phyloP scores from a whole-genome alignment of 768 basidiomycete genomes.

The Leccinum olivaceopallidum region DNA sequence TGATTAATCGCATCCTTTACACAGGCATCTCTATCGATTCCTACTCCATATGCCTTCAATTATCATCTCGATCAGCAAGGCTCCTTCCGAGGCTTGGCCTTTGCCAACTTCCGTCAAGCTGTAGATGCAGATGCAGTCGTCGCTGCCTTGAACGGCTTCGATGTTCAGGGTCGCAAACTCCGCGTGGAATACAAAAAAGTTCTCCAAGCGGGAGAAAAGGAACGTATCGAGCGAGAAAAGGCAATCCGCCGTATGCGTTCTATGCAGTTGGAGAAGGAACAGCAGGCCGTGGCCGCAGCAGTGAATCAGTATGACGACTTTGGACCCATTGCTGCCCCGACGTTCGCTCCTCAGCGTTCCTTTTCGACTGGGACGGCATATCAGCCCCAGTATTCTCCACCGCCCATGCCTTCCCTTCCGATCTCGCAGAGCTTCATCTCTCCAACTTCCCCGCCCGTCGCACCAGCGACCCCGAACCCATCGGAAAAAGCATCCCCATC shows the following conservation, averaged over 20 bases:
- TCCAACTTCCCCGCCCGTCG: constrained; percentile 52
- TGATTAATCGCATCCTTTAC: constrained; percentile 18
- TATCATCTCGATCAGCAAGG: constrained; percentile 97
- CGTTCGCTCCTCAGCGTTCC: constrained; percentile 72
- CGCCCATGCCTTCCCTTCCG: constrained; percentile 42
- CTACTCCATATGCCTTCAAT: constrained; percentile 98
- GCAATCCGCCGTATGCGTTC: constrained; percentile 97
- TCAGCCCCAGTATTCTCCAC: constrained; percentile 70
- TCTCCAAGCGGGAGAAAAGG: constrained; percentile 98
- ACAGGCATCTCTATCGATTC: constrained; percentile 92
- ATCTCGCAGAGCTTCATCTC: constrained; percentile 43
- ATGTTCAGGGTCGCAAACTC: constrained; percentile 94
- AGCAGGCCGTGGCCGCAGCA: constrained; percentile 32
- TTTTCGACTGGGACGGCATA: constrained; percentile 64
- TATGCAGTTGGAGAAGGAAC: constrained; percentile 92
- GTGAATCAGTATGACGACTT: constrained; percentile 65
- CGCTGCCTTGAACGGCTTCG: constrained; percentile 93
- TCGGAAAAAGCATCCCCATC: constrained; percentile 63
- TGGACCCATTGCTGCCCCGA: constrained; percentile 52
- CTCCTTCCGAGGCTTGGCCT: constrained; percentile 95
- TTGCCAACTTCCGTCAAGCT: constrained; percentile 95
- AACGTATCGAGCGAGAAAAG: constrained; percentile 97
- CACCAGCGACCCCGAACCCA: constrained; percentile 58
- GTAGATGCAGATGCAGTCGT: constrained; percentile 95
- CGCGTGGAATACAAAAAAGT: constrained; percentile 99